A percentile compares a stretch with the other conserved stretches of the same genome.
Evolutionary conservation across 1,139 yeast species (phyloP).

Genomic region (Taphrina confusa): DNA sequence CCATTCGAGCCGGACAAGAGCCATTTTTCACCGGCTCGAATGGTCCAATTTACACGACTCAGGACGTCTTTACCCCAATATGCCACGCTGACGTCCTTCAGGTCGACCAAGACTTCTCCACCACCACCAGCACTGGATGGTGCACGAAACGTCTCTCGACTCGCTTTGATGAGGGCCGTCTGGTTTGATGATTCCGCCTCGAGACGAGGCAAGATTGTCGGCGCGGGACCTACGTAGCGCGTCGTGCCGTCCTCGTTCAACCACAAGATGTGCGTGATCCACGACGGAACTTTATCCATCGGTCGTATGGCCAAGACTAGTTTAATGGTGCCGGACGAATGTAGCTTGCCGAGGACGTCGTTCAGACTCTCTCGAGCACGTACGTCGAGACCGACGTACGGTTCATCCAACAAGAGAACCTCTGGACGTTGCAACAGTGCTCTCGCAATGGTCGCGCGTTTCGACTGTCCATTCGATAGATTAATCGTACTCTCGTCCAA

Average conservation of each 20-base stretch:
- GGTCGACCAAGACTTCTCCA: slow-evolving; percentile 53
- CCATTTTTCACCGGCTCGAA: slow-evolving; percentile 77
- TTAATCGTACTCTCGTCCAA: slow-evolving; percentile 74
- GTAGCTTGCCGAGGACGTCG: slow-evolving; percentile 49
- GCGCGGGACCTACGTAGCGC: slow-evolving; percentile 52
- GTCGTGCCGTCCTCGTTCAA: slow-evolving; percentile 55
- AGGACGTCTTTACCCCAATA: slow-evolving; percentile 67
- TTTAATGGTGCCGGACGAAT: slow-evolving; percentile 45
- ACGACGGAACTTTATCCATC: slow-evolving; percentile 72
- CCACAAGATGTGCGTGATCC: slow-evolving; percentile 64
- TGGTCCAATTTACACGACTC: slow-evolving; percentile 63
- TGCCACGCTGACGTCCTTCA: slow-evolving; percentile 63
- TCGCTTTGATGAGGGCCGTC: background rate
- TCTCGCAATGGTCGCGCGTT: slow-evolving; percentile 83
- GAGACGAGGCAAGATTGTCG: slow-evolving; percentile 42
- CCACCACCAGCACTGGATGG: background rate
- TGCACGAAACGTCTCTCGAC: background rate
- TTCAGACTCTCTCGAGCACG: slow-evolving; percentile 64
- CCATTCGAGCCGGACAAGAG: slow-evolving; percentile 89
- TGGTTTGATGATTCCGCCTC: background rate
- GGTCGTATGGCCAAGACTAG: slow-evolving; percentile 72
- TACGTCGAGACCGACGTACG: slow-evolving; percentile 84
- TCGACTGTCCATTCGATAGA: slow-evolving; percentile 86
- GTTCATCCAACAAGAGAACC: slow-evolving; percentile 78
- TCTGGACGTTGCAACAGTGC: slow-evolving; percentile 67